A percentile compares a stretch with the other conserved stretches of the same genome.
Conservation (phyloP, 2,329 filamentous ascomycete genomes). For the Fusarium fracticaudum region DNA sequence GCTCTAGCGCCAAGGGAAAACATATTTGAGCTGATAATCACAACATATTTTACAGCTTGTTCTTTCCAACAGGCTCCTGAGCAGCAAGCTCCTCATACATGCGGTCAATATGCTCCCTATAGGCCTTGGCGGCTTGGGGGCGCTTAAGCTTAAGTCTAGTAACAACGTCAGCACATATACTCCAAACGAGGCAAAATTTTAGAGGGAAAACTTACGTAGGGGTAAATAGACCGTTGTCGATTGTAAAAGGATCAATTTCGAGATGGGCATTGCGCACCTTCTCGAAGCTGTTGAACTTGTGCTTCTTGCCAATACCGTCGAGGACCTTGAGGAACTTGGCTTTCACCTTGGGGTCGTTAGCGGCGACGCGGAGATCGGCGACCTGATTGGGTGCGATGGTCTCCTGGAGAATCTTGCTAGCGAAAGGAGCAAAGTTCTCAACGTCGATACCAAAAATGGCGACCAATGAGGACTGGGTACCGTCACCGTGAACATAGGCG, state of each 20-base stretch:
- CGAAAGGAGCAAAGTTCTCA: conserved; percentile 82
- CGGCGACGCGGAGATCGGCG: conserved; percentile 72
- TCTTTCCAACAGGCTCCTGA: conserved; percentile 24
- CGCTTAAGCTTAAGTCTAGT: conserved; percentile 68
- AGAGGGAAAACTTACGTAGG: conserved; percentile 74
- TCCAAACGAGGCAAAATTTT: neutral
- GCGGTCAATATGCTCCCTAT: conserved; percentile 61
- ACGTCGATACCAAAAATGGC: conserved; percentile 90
- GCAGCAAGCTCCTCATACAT: conserved; percentile 64
- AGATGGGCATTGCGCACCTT: conserved; percentile 78
- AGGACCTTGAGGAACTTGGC: conserved; percentile 81
- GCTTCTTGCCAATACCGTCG: conserved; percentile 79
- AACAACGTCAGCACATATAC: conserved; percentile 14
- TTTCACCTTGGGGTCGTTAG: conserved; percentile 74
- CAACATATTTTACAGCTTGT: conserved; percentile 38
- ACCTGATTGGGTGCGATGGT: conserved; percentile 71
- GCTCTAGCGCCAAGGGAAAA: conserved; percentile 9
- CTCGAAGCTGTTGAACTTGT: conserved; percentile 94
- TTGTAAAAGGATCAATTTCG: conserved; percentile 87
- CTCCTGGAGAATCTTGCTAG: conserved; percentile 78
- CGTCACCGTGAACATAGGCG: conserved; percentile 92
- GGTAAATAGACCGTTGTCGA: conserved; percentile 90
- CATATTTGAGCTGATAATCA: neutral
- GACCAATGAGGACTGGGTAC: conserved; percentile 82
- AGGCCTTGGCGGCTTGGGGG: conserved; percentile 63